Percentiles rank a stretch among this genome's conserved stretches.
phyloP scores from a whole-genome alignment of 83 land plant genomes.

The Diphasiastrum complanatum region DNA sequence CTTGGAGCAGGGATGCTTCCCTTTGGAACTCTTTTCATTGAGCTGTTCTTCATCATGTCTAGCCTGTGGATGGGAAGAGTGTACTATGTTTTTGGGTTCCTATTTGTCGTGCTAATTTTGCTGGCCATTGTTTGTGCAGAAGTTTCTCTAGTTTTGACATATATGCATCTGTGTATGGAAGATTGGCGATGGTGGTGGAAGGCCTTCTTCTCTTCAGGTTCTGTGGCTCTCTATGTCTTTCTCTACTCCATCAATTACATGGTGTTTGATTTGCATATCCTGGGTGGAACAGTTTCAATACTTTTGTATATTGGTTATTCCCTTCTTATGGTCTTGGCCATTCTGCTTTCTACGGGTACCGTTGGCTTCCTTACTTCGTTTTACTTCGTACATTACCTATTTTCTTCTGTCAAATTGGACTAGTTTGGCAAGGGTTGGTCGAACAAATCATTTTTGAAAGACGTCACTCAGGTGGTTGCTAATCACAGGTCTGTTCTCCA shows the following conservation, averaged over 20 bases:
- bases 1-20: slow-evolving; percentile 13
- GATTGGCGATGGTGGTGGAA: slow-evolving; percentile 20
- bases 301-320: slow-evolving; percentile 7
- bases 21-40: slow-evolving; percentile 17
- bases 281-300: slow-evolving; percentile 3
- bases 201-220: too few relatives aligned
- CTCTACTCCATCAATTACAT: slow-evolving; percentile 1
- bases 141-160: slow-evolving; percentile 4
- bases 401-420: slow-evolving; percentile 10
- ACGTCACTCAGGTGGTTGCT: too few relatives aligned
- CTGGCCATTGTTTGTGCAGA: slow-evolving; percentile 8
- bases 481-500: too few relatives aligned
- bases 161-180: slow-evolving; percentile 15
- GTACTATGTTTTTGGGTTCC: slow-evolving; percentile 15
- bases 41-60: slow-evolving; percentile 16
- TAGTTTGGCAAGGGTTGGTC: too few relatives aligned
- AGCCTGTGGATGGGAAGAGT: slow-evolving; percentile 14
- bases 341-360: slow-evolving; percentile 9
- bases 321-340: slow-evolving; percentile 7
- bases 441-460: too few relatives aligned
- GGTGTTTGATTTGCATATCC: slow-evolving; percentile 8
- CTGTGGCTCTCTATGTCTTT: slow-evolving; percentile 7
- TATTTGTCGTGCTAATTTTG: slow-evolving; percentile 1
- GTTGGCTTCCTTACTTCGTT: slow-evolving; percentile 5
- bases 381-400: too few relatives aligned